Base-by-base conservation (phyloP, 331 rosid species). In the Telfairia occidentalis region DNA sequence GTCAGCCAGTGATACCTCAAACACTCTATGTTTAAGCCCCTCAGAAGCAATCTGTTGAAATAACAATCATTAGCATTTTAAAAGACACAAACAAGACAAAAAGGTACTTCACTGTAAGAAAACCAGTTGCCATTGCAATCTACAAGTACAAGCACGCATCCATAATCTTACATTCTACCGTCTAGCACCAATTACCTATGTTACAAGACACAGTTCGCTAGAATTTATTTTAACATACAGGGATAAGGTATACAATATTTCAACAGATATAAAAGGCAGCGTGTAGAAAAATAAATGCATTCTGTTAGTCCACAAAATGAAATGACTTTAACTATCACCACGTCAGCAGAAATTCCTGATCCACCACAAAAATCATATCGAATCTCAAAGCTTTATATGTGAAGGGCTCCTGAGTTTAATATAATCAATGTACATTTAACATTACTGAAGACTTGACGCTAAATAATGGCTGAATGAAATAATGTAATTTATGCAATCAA, bases 11-110 rank as follows among this genome's bases (percentile, higher is more conserved):
- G 98, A 91, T 71, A 90, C 57, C 89, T 91, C 99, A 76, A 95
- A 95, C 30, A 95, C 99, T 52, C 97, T 75, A 29, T 95, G 99
- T 35, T 95, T 95, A 42, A 95, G 97, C 37, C 98, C 98, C 81
- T 95, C 97, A 0, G 97, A 92, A 26, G 99, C 99, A 69, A 95
- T 95, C 97, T 95, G 86, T 54, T 7, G 34, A 60, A 19, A 30
- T 32, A 49, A 60, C 28, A 55, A 16, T 12, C 1, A 12, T 13
- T 4, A 29, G 16, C 26, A 45, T 29, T 2, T 12, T 3, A 58
- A 37, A 7, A 7, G 1, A 38, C 18, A 75, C 43, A 37, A 10
- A 7, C 13, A 7, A 12, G 58, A 42, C 6, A 2, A 2, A 67
- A 67, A 8, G 0, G 16, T 23, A 48, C 13, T 4, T 23, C 16